phyloP scores from a whole-genome alignment of 305 asterid genomes.

The Fraxinus floribunda region DNA sequence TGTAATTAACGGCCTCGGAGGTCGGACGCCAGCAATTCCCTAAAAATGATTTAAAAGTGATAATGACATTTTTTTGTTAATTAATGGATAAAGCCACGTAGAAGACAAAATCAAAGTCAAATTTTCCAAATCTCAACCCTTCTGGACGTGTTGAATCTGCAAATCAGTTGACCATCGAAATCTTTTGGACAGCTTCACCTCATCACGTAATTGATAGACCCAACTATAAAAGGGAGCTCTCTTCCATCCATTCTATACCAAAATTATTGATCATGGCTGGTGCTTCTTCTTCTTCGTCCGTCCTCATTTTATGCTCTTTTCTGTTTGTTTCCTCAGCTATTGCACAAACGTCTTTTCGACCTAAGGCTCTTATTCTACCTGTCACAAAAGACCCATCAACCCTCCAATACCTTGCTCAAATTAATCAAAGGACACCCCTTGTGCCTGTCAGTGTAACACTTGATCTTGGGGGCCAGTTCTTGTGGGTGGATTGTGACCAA shows the following conservation, averaged over 20 bases:
- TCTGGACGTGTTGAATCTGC: background rate
- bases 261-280: background rate
- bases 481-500: conserved; percentile 76
- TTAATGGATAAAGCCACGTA: background rate
- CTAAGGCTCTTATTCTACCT: conserved; percentile 54
- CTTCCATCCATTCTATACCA: background rate
- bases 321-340: conserved; percentile 16
- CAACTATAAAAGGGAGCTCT: background rate
- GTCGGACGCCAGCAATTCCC: no score
- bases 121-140: background rate
- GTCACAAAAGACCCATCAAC: conserved; percentile 61
- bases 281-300: background rate
- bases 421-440: conserved; percentile 66
- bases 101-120: background rate
- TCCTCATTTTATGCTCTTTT: conserved; percentile 5
- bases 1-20: no score
- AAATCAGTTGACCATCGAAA: background rate
- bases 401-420: conserved; percentile 52
- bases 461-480: conserved; percentile 71
- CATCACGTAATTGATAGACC: background rate
- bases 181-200: background rate
- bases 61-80: no score
- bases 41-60: no score
- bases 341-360: conserved; percentile 60
- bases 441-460: conserved; percentile 57